A percentile compares a stretch with the other conserved stretches of the same genome.
These are phyloP conservation scores for Backusella tarrabulga DNA, from an alignment of 192 early-diverging fungal species.

Conservation along the genomic window DNA sequence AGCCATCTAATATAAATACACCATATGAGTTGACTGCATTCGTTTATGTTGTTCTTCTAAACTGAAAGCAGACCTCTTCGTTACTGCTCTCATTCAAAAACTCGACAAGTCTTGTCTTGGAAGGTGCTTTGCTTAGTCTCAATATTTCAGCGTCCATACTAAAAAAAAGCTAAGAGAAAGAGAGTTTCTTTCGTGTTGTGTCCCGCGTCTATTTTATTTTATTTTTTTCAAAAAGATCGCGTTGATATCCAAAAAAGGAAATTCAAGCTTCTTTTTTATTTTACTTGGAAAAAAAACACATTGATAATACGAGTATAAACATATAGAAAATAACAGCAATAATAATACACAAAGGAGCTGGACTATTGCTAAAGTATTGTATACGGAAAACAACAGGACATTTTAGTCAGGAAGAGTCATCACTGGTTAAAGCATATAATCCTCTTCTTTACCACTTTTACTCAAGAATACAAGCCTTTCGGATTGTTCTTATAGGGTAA, in stretches of 20 bases:
- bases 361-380: too few relatives aligned
- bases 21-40: background rate
- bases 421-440: too few relatives aligned
- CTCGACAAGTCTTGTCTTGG: slow-evolving; percentile 11
- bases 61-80: slow-evolving; percentile 12
- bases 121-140: slow-evolving; percentile 23
- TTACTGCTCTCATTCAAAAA: background rate
- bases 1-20: background rate
- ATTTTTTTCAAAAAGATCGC: background rate
- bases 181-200: background rate
- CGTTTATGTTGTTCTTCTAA: background rate
- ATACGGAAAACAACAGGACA: too few relatives aligned
- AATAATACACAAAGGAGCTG: too few relatives aligned
- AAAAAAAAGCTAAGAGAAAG: background rate
- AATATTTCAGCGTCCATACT: slow-evolving; percentile 27
- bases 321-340: too few relatives aligned
- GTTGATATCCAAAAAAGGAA: background rate
- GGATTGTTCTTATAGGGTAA: too few relatives aligned
- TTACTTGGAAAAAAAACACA: too few relatives aligned
- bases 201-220: background rate
- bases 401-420: too few relatives aligned
- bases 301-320: too few relatives aligned
- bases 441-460: too few relatives aligned
- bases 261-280: background rate
- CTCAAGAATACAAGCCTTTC: too few relatives aligned